Evolutionary conservation across 306 rosid species (phyloP).

Genomic region (Urtica urens): DNA sequence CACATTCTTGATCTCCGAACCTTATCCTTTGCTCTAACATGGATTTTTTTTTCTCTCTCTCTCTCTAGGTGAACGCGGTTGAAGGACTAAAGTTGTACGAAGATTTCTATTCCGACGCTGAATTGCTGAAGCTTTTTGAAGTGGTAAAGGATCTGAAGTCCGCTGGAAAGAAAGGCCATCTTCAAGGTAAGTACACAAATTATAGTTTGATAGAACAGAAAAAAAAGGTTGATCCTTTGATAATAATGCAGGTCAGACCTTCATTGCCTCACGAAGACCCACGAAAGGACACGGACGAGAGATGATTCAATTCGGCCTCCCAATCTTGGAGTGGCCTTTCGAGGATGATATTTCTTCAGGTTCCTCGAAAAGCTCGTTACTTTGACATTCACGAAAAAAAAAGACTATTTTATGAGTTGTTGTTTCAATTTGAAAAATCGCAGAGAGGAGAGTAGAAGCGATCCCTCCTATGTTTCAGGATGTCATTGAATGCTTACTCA

Average conservation of each 20-base stretch:
- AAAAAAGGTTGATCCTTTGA: neutral
- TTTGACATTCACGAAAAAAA: conserved; percentile 8
- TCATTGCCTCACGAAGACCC: conserved; percentile 56
- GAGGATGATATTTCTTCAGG: conserved; percentile 50
- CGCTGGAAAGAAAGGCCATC: conserved; percentile 62
- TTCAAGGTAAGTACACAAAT: conserved; percentile 45
- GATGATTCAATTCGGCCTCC: conserved; percentile 65
- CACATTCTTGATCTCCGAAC: conserved; percentile 1
- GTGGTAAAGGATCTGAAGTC: conserved; percentile 59
- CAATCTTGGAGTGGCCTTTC: conserved; percentile 49
- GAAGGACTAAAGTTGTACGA: conserved; percentile 79
- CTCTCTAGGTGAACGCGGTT: conserved; percentile 54
- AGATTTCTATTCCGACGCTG: conserved; percentile 35
- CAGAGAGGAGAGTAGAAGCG: conserved; percentile 69
- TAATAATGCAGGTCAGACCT: conserved; percentile 46
- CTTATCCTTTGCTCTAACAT: conserved; percentile 1
- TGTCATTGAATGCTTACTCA: conserved; percentile 47
- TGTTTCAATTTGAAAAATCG: conserved; percentile 9
- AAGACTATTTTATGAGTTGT: neutral
- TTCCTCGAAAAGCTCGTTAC: conserved; percentile 47
- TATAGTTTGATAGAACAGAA: neutral
- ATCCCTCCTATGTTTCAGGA: conserved; percentile 77
- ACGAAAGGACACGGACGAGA: conserved; percentile 82
- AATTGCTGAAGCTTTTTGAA: conserved; percentile 52
- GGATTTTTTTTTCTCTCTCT: conserved; percentile 1